These are phyloP conservation scores for Neonectria magnoliae DNA, from an alignment of 2,329 filamentous ascomycete genomes.

Conservation along the genomic window DNA sequence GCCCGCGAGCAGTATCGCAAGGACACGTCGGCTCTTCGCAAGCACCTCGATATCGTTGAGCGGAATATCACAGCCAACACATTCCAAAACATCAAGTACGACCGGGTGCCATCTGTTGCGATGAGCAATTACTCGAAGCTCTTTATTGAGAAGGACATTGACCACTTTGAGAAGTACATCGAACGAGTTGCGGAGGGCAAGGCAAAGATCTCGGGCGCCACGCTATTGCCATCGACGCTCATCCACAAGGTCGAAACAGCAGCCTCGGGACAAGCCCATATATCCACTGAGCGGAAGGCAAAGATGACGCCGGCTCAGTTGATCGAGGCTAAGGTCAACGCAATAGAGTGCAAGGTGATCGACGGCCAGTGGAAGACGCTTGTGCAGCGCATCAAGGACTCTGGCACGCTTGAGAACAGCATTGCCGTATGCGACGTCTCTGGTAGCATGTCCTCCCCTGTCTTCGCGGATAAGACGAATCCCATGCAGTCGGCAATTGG, in stretches of 20 bases:
- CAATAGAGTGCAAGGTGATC: slow-evolving; percentile 50
- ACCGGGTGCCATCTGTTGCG: slow-evolving; percentile 64
- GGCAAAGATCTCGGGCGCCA: slow-evolving; percentile 64
- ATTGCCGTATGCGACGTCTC: slow-evolving; percentile 69
- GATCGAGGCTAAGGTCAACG: slow-evolving; percentile 43
- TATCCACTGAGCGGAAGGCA: not conserved
- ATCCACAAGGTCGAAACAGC: slow-evolving; percentile 42
- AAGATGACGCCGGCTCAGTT: slow-evolving; percentile 20
- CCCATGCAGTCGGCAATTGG: slow-evolving; percentile 66
- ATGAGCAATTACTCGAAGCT: slow-evolving; percentile 63
- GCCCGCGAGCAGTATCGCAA: slow-evolving; percentile 64
- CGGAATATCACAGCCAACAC: slow-evolving; percentile 58
- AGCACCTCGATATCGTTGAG: slow-evolving; percentile 64
- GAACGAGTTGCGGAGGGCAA: slow-evolving; percentile 58
- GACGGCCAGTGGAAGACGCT: slow-evolving; percentile 66
- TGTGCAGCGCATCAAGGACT: slow-evolving; percentile 66
- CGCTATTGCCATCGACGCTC: slow-evolving; percentile 62
- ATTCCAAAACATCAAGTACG: slow-evolving; percentile 63
- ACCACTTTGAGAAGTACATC: slow-evolving; percentile 61
- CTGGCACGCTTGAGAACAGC: slow-evolving; percentile 60
- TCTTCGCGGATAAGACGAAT: slow-evolving; percentile 55
- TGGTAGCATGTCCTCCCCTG: slow-evolving; percentile 58
- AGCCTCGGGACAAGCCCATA: not conserved
- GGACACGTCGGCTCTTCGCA: slow-evolving; percentile 61
- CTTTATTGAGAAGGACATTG: slow-evolving; percentile 61